Evolutionary conservation across 2,329 filamentous ascomycete species (phyloP).

Genomic region (Colletotrichum sp.): DNA sequence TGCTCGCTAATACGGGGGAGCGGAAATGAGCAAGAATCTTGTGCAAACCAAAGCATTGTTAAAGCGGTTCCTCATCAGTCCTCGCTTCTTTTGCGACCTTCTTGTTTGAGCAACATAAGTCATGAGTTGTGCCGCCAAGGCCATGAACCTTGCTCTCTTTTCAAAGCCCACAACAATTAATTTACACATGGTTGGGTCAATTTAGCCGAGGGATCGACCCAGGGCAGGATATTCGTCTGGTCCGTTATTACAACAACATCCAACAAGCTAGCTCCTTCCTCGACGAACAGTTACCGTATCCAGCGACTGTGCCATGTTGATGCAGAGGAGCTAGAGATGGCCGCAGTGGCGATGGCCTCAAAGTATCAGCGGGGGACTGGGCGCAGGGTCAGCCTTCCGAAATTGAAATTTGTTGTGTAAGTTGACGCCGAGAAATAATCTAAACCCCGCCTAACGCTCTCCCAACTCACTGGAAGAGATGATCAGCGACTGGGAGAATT

Average conservation of each 20-base stretch:
- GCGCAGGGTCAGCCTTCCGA: neutral
- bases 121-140: neutral
- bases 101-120: neutral
- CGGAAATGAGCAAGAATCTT: neutral
- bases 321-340: neutral
- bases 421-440: neutral
- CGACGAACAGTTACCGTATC: neutral
- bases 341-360: neutral
- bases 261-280: neutral
- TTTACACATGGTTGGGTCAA: neutral
- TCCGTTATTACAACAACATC: neutral
- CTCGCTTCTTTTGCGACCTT: neutral
- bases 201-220: neutral
- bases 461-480: neutral
- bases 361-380: neutral
- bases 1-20: neutral
- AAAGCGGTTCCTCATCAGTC: neutral
- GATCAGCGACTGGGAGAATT: neutral
- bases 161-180: neutral
- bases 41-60: neutral
- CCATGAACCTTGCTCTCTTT: neutral
- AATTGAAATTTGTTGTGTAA: neutral
- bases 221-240: neutral
- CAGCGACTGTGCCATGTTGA: neutral
- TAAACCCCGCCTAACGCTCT: neutral